phyloP scores from a whole-genome alignment of 169 alveolate species.

The Theileria annulata region DNA sequence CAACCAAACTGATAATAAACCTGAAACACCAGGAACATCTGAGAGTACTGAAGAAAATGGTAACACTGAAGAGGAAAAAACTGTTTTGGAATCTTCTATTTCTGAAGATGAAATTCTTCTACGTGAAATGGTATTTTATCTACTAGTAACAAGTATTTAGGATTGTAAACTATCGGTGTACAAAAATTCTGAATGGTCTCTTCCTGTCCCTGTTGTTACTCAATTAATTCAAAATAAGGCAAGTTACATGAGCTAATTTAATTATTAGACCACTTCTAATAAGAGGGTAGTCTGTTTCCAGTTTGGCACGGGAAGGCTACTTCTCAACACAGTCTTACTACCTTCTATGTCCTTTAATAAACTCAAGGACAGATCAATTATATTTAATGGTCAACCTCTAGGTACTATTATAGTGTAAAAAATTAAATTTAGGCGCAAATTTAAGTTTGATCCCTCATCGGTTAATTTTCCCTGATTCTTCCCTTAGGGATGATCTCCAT shows the following conservation, averaged over 20 bases:
- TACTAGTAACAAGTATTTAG: background rate
- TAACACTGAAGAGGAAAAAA: background rate
- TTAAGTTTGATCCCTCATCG: constrained; percentile 51
- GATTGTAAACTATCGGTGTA: constrained; percentile 27
- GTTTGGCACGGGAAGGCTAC: constrained; percentile 75
- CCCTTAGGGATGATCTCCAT: constrained; percentile 44
- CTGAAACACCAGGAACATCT: background rate
- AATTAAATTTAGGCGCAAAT: constrained; percentile 32
- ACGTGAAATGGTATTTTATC: constrained; percentile 3
- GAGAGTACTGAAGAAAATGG: constrained; percentile 13
- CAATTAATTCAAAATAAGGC: constrained; percentile 55
- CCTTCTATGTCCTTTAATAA: constrained; percentile 63
- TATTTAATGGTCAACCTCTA: constrained; percentile 58
- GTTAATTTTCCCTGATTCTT: constrained; percentile 41
- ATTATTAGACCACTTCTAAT: constrained; percentile 13
- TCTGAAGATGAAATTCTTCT: constrained; percentile 23
- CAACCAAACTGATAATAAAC: background rate
- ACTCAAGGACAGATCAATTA: constrained; percentile 46
- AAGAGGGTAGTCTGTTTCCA: constrained; percentile 70
- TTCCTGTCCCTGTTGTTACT: constrained; percentile 51
- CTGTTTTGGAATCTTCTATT: constrained; percentile 13
- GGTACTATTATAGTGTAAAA: constrained; percentile 21
- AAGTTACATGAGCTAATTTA: background rate
- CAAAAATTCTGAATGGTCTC: constrained; percentile 56
- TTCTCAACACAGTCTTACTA: constrained; percentile 68